Evolutionary conservation across 1,139 yeast genomes (phyloP), one percentile per base, ranked within the genome.

Genomic region (Meyerozyma guilliermondii): DNA sequence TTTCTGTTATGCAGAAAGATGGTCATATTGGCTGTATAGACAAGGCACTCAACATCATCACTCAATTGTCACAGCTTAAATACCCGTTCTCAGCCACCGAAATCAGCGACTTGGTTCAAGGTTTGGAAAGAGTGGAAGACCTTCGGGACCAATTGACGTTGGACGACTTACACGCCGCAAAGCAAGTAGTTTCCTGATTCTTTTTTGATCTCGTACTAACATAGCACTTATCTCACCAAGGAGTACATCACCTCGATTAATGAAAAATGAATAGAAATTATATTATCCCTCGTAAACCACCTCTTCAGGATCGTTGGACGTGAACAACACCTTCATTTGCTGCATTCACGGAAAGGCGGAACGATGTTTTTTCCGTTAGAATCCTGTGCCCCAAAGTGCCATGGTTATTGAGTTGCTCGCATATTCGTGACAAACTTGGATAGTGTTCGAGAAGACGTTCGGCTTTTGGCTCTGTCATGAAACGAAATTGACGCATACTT

Each of bases 21-120:
- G 63, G 71, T 1, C 74, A 77, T 48, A 54, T 76, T 13, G 77
- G 78, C 17, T 68, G 83, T 38, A 68, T 80, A 27, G 94, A 86
- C 51, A 81, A 82, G 61, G 71, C 80, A 0, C 62, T 85, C 47
- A 74, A 74, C 46, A 68, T 83, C 29, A 54, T 85, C 17, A 59
- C 73, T 1, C 74, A 75, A 35, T 66, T 85, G 50, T 63, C 74
- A 24, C 53, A 66, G 8, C 63, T 69, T 40, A 74, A 76, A 5
- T 71, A 60, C 54, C 54, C 65, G 43, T 84, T 84, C 51, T 64
- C 66, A 18, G 62, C 63, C 0, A 63, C 55, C 1, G 92, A 87
- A 53, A 46, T 71, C 36, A 53, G 53, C 1, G 58, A 60, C 29
- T 66, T 83, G 38, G 53, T 61, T 14, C 51, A 53, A n/a, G 72